These are phyloP conservation scores for Kuraishia borneana DNA, from an alignment of 805 yeast genomes.

Conservation along the genomic window DNA sequence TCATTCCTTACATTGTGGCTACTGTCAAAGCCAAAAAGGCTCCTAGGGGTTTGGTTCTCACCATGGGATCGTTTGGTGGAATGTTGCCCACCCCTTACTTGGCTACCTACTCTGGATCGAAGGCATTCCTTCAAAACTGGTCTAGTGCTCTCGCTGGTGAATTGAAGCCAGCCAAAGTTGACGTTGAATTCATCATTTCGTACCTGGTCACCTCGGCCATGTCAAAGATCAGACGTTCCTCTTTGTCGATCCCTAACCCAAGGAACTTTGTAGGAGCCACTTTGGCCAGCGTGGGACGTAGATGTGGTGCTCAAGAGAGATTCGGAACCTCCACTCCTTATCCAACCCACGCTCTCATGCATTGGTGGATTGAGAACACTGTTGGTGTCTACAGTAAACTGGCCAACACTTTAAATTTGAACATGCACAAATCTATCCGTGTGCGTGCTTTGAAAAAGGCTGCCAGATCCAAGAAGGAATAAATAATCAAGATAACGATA, in stretches of 20 bases:
- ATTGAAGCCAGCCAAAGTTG: constrained; percentile 54
- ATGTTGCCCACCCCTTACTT: constrained; percentile 83
- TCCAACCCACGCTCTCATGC: constrained; percentile 91
- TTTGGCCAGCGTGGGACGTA: constrained; percentile 61
- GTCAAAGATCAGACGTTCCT: constrained; percentile 82
- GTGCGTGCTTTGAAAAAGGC: constrained; percentile 72
- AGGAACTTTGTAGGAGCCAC: constrained; percentile 66
- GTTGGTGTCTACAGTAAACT: constrained; percentile 72
- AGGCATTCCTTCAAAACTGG: constrained; percentile 93
- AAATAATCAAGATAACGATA: constrained; percentile 6
- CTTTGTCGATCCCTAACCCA: constrained; percentile 73
- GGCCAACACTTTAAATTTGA: constrained; percentile 57
- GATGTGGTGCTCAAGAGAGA: constrained; percentile 89
- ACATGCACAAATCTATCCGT: constrained; percentile 75
- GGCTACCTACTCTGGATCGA: constrained; percentile 93
- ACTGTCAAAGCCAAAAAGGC: constrained; percentile 31
- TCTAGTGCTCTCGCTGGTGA: constrained; percentile 83
- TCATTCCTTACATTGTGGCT: constrained; percentile 56
- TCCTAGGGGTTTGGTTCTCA: constrained; percentile 66
- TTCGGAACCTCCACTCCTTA: constrained; percentile 81
- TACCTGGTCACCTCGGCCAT: constrained; percentile 90
- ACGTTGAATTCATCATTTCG: constrained; percentile 77
- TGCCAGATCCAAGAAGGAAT: constrained; percentile 23
- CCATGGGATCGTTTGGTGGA: constrained; percentile 97
- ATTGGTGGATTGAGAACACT: constrained; percentile 65